phyloP scores from a whole-genome alignment of 2,329 filamentous ascomycete genomes.

The Zymoseptoria ardabiliae region DNA sequence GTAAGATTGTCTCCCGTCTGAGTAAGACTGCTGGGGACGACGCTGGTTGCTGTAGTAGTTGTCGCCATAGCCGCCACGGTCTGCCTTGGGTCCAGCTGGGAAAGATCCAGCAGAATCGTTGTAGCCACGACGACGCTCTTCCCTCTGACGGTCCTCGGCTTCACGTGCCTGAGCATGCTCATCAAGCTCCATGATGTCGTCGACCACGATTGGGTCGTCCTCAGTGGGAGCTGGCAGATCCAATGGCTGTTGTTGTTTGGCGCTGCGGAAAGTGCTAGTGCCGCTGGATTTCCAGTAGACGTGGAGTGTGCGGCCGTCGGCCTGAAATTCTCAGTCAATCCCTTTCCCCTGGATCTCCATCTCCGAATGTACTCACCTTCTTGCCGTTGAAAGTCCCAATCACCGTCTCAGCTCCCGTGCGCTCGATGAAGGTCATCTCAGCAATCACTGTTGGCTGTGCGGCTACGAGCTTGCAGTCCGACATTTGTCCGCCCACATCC shows the following conservation, averaged over 20 bases:
- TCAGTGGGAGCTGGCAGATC: constrained; percentile 23
- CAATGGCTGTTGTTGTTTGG: background rate
- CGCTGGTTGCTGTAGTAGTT: constrained; percentile 18
- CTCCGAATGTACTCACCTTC: constrained; percentile 48
- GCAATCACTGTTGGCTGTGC: constrained; percentile 65
- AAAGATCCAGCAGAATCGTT: constrained; percentile 18
- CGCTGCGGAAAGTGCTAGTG: background rate
- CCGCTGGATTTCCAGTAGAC: constrained; percentile 46
- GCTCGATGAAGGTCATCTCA: constrained; percentile 67
- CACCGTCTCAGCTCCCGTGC: constrained; percentile 65
- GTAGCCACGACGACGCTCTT: constrained; percentile 25
- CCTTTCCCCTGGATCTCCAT: background rate
- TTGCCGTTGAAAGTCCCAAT: constrained; percentile 72
- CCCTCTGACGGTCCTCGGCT: constrained; percentile 25
- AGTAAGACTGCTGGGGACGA: constrained; percentile 30
- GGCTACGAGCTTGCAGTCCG: constrained; percentile 61
- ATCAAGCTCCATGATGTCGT: constrained; percentile 41
- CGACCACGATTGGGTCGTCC: constrained; percentile 12
- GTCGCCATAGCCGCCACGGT: constrained; percentile 18
- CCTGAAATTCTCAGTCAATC: constrained; percentile 39
- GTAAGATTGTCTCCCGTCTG: constrained; percentile 41
- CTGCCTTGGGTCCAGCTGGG: constrained; percentile 16
- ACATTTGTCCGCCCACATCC: constrained; percentile 55
- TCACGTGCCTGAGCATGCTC: constrained; percentile 26
- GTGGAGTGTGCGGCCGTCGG: constrained; percentile 65